Conservation (phyloP, 179 eudicot genomes). For the Actinidia chinensis region DNA sequence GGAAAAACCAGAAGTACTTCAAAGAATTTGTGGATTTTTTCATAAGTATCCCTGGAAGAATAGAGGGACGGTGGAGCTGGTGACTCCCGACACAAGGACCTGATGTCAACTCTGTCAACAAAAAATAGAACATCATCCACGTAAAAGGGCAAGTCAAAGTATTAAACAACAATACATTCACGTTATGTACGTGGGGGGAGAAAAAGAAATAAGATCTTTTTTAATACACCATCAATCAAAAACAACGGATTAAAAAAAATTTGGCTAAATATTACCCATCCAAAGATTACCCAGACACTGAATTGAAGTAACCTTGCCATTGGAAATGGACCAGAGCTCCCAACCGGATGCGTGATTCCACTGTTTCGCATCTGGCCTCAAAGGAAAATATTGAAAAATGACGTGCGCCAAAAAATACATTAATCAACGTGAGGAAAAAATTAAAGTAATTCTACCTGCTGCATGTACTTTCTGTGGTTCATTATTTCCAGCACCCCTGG, state of each 20-base stretch:
- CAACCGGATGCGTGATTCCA: slow-evolving; percentile 37
- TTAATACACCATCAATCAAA: too few species aligned
- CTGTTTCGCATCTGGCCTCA: slow-evolving; percentile 40
- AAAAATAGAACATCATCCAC: not conserved
- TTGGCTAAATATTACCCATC: not conserved
- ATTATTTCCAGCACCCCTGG: slow-evolving; percentile 58
- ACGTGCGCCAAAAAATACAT: not conserved
- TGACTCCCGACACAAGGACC: too few species aligned
- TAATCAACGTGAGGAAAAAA: not conserved
- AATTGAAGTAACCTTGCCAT: slow-evolving; percentile 24
- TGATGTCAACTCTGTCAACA: too few species aligned
- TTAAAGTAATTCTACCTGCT: slow-evolving; percentile 63
- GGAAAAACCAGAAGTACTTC: not conserved
- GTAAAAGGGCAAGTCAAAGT: too few species aligned
- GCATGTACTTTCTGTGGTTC: slow-evolving; percentile 63
- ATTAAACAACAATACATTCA: too few species aligned
- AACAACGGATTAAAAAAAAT: not conserved
- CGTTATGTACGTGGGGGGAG: too few species aligned
- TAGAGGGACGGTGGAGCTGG: not conserved
- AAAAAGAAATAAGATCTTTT: too few species aligned
- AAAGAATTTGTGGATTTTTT: not conserved
- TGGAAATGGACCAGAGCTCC: slow-evolving; percentile 52
- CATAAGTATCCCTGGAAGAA: not conserved
- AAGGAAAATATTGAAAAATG: not conserved
- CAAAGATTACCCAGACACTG: slow-evolving; percentile 31